Conservation (phyloP, 208 protist species). For the Trypanosoma brucei region DNA sequence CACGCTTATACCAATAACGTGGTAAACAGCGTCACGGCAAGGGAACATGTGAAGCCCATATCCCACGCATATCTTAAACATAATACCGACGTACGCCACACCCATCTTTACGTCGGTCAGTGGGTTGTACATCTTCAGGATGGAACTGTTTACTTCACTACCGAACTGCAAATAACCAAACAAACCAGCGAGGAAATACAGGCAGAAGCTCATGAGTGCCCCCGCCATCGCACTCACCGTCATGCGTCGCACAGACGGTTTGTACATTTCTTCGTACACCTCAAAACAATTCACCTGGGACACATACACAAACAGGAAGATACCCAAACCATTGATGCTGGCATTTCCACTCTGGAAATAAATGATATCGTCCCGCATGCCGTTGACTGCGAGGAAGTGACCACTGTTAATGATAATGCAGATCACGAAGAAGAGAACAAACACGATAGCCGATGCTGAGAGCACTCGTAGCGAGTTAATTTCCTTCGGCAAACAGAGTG, state of each 20-base stretch:
- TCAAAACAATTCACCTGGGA: slow-evolving; percentile 71
- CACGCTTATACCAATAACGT: slow-evolving; percentile 38
- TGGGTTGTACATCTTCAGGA: slow-evolving; percentile 62
- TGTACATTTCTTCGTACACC: slow-evolving; percentile 57
- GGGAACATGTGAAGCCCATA: slow-evolving; percentile 65
- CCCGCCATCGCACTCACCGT: slow-evolving; percentile 32
- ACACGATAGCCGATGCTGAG: slow-evolving; percentile 47
- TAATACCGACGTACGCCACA: slow-evolving; percentile 51
- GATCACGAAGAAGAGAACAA: slow-evolving; percentile 77
- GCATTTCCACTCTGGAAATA: slow-evolving; percentile 45
- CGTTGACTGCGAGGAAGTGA: slow-evolving; percentile 21
- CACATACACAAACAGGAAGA: slow-evolving; percentile 72
- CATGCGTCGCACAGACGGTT: slow-evolving; percentile 47
- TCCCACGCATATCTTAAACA: slow-evolving; percentile 70
- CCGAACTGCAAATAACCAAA: slow-evolving; percentile 84
- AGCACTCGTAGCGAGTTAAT: slow-evolving; percentile 81
- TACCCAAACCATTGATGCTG: slow-evolving; percentile 47
- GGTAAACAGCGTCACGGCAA: slow-evolving; percentile 56
- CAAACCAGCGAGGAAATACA: slow-evolving; percentile 76
- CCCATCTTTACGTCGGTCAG: slow-evolving; percentile 40
- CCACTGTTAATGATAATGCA: slow-evolving; percentile 51
- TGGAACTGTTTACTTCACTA: slow-evolving; percentile 28
- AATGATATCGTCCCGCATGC: slow-evolving; percentile 29
- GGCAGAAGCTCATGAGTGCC: slow-evolving; percentile 37
- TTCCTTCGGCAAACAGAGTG: slow-evolving; percentile 69